A percentile compares a stretch with the other conserved stretches of the same genome.
Evolutionary conservation across 345 rosid genomes (phyloP).

Genomic region (Populus ilicifolia): DNA sequence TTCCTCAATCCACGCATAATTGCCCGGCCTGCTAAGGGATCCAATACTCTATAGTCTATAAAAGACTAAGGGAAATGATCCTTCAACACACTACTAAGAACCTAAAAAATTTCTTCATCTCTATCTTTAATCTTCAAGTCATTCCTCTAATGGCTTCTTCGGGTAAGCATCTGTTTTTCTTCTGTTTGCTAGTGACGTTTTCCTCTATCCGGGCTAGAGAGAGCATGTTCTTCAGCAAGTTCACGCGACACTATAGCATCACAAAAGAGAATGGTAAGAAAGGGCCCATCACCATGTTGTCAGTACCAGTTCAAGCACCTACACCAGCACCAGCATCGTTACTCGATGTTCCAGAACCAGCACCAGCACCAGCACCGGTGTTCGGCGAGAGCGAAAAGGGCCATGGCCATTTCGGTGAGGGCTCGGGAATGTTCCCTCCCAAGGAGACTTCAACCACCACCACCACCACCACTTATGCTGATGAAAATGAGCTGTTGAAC

Average conservation of each 20-base stretch:
- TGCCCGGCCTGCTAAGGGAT: conserved; percentile 13
- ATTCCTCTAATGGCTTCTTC: conserved; percentile 37
- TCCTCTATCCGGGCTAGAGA: conserved; percentile 47
- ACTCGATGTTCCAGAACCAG: background rate
- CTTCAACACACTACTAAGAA: background rate
- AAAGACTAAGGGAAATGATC: background rate
- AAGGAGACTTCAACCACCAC: conserved; percentile 30
- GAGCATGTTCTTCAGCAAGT: conserved; percentile 60
- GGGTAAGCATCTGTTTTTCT: conserved; percentile 10
- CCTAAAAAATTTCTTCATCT: background rate
- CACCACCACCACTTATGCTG: conserved; percentile 18
- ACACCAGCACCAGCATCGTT: background rate
- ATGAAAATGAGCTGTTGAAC: conserved; percentile 25
- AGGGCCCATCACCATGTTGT: background rate
- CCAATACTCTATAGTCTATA: background rate
- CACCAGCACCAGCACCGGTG: conserved; percentile 9
- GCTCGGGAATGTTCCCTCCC: conserved; percentile 33
- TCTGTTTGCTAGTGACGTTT: conserved; percentile 21
- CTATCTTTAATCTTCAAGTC: background rate
- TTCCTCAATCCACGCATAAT: conserved; percentile 62
- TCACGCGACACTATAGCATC: conserved; percentile 34
- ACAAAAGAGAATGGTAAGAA: background rate
- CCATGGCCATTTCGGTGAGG: conserved; percentile 44
- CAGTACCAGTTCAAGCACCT: conserved; percentile 16
- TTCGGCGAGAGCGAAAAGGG: conserved; percentile 23